Percentiles rank a stretch among this genome's conserved stretches.
These are phyloP conservation scores for Chloranthus sessilifolius DNA, from an alignment of 164 flowering plant species.

Conservation along the genomic window DNA sequence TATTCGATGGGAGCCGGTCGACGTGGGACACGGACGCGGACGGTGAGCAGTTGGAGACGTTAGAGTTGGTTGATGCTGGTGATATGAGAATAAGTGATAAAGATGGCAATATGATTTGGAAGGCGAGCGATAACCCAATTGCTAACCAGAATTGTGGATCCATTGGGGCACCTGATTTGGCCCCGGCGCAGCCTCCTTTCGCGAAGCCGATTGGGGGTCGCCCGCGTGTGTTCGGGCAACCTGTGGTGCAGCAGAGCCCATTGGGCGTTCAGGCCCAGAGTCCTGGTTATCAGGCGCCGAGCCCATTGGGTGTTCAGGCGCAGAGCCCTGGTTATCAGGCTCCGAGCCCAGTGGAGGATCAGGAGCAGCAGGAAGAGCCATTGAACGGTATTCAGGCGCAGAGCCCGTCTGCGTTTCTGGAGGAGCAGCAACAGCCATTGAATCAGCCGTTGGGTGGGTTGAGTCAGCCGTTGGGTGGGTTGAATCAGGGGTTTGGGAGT, in stretches of 20 bases:
- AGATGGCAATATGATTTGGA: slow-evolving; percentile 32
- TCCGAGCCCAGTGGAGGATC: too few species aligned
- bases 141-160: slow-evolving; percentile 36
- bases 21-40: slow-evolving; percentile 34
- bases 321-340: too few species aligned
- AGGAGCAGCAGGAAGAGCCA: not conserved
- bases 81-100: slow-evolving; percentile 35
- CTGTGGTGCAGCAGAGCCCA: slow-evolving; percentile 7
- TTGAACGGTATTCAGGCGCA: too few species aligned
- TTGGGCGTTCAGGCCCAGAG: too few species aligned
- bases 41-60: slow-evolving; percentile 23
- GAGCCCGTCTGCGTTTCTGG: too few species aligned
- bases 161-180: slow-evolving; percentile 27
- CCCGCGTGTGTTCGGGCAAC: slow-evolving; percentile 23
- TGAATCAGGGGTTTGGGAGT: too few species aligned
- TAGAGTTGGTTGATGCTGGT: slow-evolving; percentile 34
- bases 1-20: slow-evolving; percentile 34
- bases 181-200: slow-evolving; percentile 30
- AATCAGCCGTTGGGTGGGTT: not conserved
- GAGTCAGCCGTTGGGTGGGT: slow-evolving; percentile 26
- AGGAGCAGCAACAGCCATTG: slow-evolving; percentile 2
- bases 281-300: too few species aligned
- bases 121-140: slow-evolving; percentile 28
- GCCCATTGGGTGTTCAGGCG: too few species aligned
- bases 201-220: slow-evolving; percentile 23